Base-by-base conservation (phyloP, 2,329 filamentous ascomycete species). In the Trichoderma koningii region DNA sequence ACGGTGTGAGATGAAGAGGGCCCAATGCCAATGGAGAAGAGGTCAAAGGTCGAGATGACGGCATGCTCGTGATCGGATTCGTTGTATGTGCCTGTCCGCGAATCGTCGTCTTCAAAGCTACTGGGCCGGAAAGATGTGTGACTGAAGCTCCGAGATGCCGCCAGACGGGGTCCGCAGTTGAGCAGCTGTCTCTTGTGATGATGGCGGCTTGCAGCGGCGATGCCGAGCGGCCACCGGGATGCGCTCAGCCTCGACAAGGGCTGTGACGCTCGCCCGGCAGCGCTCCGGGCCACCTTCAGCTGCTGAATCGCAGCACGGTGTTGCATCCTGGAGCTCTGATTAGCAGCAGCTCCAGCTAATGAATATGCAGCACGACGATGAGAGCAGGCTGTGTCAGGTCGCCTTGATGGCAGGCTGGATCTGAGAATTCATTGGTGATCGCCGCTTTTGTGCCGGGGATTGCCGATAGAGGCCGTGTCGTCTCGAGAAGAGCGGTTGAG, bases 11-110 rank as follows among this genome's bases (percentile, higher is more conserved):
- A 63, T 28, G 60, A 63, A 2, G 60, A 63, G 23, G 60, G 60
- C 15, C 60, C 60, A 21, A 63, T 63, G 50, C 60, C 60, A 38
- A 63, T 63, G 41, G 60, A 63, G 26, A 63, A 63, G 48, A 63
- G 60, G 19, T 63, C 60, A 55, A 63, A 63, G 2, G 60, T 63
- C 7, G 60, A 63, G 28, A 63, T 63, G 3, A 63, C 60, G 47
- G 60, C 60, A 28, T 63, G 60, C 5, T 63, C 60, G 23, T 63
- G 60, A 47, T 63, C 60, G 15, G 48, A 45, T 5, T 63, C 60
- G 15, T 50, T 63, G 50, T 63, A 63, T 26, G 60, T 60, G 19
- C 56, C 56, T 4, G 56, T 63, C 38, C 34, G 28, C 10, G 45
- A 38, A 7, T 60, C 50, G 38, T 63, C 50, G 7, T 38, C 34